A percentile compares a stretch with the other conserved stretches of the same genome.
Conservation (phyloP, 257 asterid genomes). For the Jacaranda mimosifolia region DNA sequence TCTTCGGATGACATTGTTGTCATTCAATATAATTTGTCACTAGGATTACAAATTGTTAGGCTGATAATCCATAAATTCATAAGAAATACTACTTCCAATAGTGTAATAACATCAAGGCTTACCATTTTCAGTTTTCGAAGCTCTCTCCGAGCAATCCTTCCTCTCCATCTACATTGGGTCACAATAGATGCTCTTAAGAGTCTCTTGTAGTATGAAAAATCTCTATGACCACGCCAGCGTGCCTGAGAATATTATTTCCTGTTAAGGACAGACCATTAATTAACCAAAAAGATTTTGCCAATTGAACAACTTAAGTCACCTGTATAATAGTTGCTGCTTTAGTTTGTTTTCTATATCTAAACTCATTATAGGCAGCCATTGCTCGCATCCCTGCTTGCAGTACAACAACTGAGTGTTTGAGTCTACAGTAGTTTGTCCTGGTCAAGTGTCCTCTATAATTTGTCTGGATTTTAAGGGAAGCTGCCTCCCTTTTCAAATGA, state of each 20-base stretch:
- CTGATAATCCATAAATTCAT: background rate
- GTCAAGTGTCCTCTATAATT: slow-evolving; percentile 76
- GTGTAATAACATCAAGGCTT: slow-evolving; percentile 24
- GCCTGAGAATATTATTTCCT: slow-evolving; percentile 62
- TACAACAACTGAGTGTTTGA: slow-evolving; percentile 61
- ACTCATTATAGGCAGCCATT: slow-evolving; percentile 78
- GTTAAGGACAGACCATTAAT: slow-evolving; percentile 35
- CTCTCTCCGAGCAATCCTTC: slow-evolving; percentile 76
- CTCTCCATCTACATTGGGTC: slow-evolving; percentile 96
- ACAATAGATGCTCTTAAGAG: slow-evolving; percentile 74
- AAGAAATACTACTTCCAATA: slow-evolving; percentile 7
- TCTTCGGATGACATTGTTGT: slow-evolving; percentile 12
- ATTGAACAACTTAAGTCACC: slow-evolving; percentile 55
- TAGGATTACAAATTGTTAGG: background rate
- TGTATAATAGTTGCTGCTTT: slow-evolving; percentile 77
- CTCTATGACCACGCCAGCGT: slow-evolving; percentile 83
- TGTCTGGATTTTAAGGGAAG: slow-evolving; percentile 84
- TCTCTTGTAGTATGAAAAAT: slow-evolving; percentile 69
- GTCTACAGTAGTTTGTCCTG: slow-evolving; percentile 62
- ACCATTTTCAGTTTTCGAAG: slow-evolving; percentile 92
- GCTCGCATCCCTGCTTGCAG: slow-evolving; percentile 85
- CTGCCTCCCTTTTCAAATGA: slow-evolving; percentile 72
- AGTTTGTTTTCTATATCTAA: slow-evolving; percentile 67
- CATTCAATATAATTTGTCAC: background rate
- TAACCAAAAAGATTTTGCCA: slow-evolving; percentile 16